Conservation (phyloP, 257 asterid genomes). For the Solanum microdontum region DNA sequence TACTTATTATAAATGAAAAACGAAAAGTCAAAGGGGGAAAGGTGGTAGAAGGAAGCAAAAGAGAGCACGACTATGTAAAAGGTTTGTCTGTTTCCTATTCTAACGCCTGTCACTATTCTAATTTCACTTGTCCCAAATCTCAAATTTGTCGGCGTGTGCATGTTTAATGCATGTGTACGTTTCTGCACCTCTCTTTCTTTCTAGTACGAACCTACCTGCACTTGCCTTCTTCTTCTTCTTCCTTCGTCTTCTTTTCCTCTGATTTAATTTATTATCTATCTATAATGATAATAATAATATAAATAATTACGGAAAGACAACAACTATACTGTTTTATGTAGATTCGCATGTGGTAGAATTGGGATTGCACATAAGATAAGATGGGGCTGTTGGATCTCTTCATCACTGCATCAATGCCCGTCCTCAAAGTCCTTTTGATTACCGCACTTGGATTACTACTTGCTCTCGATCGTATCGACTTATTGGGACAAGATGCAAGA, state of each 20-base stretch:
- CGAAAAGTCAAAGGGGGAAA: too few relatives aligned
- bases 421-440: conserved; percentile 63
- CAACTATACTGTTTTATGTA: neutral
- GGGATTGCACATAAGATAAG: too few relatives aligned
- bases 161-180: neutral
- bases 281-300: too few relatives aligned
- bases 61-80: neutral
- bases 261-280: neutral
- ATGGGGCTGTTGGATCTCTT: conserved; percentile 69
- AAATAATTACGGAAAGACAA: neutral
- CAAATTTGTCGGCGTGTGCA: too few relatives aligned
- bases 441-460: conserved; percentile 72
- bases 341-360: neutral
- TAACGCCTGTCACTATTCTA: too few relatives aligned
- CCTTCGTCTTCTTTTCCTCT: neutral
- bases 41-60: neutral
- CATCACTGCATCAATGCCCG: conserved; percentile 63
- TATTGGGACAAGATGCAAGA: conserved; percentile 68
- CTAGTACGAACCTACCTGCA: too few relatives aligned
- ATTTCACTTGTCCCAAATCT: too few relatives aligned
- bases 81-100: too few relatives aligned
- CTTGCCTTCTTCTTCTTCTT: too few relatives aligned
- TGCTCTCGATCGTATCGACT: conserved; percentile 40
- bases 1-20: too few relatives aligned
- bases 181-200: neutral